These are phyloP conservation scores for Ceratocystis ficicola DNA, from an alignment of 2,329 filamentous ascomycete genomes.

Conservation along the genomic window DNA sequence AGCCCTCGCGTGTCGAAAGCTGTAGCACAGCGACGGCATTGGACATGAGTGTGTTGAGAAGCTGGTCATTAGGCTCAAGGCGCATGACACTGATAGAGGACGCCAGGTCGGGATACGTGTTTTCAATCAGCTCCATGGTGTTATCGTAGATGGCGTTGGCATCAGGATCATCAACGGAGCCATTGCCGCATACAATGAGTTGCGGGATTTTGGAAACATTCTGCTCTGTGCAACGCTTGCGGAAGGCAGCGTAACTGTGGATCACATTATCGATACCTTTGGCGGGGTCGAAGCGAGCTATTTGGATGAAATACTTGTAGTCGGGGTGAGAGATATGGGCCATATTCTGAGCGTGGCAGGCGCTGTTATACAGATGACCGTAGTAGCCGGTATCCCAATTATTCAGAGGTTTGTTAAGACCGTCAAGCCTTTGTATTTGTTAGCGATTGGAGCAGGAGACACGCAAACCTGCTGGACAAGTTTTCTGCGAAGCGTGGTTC, in stretches of 20 bases:
- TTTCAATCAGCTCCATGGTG: slow-evolving; percentile 55
- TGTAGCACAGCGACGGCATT: slow-evolving; percentile 64
- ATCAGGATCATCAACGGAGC: slow-evolving; percentile 71
- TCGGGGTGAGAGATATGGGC: slow-evolving; percentile 46
- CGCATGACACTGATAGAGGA: slow-evolving; percentile 62
- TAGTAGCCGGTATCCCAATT: slow-evolving; percentile 63
- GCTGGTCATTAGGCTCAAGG: slow-evolving; percentile 64
- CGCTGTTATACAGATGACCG: slow-evolving; percentile 56
- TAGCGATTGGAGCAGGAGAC: slow-evolving; percentile 21
- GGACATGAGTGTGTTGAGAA: slow-evolving; percentile 63
- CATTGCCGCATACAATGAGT: slow-evolving; percentile 65
- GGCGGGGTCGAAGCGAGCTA: slow-evolving; percentile 71
- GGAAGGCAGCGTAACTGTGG: slow-evolving; percentile 62
- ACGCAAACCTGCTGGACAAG: neutral
- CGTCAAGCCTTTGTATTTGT: slow-evolving; percentile 43
- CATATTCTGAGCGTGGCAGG: slow-evolving; percentile 49
- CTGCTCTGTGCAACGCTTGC: slow-evolving; percentile 45
- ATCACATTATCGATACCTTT: slow-evolving; percentile 73
- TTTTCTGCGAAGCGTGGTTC: slow-evolving; percentile 13
- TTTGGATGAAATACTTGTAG: slow-evolving; percentile 62
- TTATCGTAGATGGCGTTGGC: slow-evolving; percentile 59
- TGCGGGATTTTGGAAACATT: slow-evolving; percentile 48
- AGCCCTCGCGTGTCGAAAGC: slow-evolving; percentile 69
- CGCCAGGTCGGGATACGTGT: slow-evolving; percentile 48
- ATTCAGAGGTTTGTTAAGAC: slow-evolving; percentile 62